These are phyloP conservation scores for Capsicum baccatum DNA, from an alignment of 257 asterid genomes.

Conservation along the genomic window DNA sequence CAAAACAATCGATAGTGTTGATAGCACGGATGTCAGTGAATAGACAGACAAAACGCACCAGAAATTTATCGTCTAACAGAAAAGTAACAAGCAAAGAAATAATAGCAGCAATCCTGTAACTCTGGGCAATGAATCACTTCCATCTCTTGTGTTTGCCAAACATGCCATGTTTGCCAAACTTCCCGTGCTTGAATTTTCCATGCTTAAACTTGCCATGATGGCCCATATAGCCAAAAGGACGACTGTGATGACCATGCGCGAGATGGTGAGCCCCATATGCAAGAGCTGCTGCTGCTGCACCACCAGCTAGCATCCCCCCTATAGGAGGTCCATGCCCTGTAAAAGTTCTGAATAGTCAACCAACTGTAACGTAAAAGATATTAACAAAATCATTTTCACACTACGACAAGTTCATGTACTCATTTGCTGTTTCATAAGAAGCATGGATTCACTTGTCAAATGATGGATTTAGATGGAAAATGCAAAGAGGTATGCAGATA, in stretches of 20 bases:
- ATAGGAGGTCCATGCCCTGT: constrained; percentile 60
- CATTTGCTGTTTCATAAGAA: not conserved
- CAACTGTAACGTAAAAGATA: not conserved
- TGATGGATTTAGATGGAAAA: not conserved
- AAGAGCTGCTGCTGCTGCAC: constrained; percentile 88
- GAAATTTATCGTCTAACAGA: not conserved
- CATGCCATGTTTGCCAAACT: constrained; percentile 55
- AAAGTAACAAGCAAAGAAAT: constrained; percentile 22
- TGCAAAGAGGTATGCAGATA: not conserved
- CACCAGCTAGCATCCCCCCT: constrained; percentile 79
- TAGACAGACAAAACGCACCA: constrained; percentile 14
- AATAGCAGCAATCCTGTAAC: not conserved
- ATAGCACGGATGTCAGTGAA: not conserved
- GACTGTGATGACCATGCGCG: constrained; percentile 55
- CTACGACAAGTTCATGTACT: constrained; percentile 17
- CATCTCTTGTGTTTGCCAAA: constrained; percentile 57
- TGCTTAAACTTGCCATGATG: constrained; percentile 81
- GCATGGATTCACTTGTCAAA: constrained; percentile 9
- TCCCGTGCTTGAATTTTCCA: constrained; percentile 68
- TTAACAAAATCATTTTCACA: not conserved
- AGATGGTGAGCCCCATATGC: constrained; percentile 87
- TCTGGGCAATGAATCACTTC: constrained; percentile 46
- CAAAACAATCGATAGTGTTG: not conserved
- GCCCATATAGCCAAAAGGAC: constrained; percentile 58
- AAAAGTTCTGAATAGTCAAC: constrained; percentile 27